Evolutionary conservation across 441 rosid genomes (phyloP), one percentile per base, ranked within the genome.

Genomic region (Kokia cookei): DNA sequence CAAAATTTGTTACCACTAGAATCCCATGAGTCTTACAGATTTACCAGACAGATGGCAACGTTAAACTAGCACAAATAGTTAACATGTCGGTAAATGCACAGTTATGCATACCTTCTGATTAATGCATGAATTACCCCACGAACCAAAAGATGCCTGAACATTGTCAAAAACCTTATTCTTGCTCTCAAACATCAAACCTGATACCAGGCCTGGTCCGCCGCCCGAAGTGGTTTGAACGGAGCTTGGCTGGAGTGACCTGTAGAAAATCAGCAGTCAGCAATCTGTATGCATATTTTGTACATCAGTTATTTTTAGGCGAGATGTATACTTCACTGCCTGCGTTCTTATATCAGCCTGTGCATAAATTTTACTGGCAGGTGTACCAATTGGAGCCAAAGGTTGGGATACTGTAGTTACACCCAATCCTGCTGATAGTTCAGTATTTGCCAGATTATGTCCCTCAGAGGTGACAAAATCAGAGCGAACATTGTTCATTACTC

Each of bases 371-470:
- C 77, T 59, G 10, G 95, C 84, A 74, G 84, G 94, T 72, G 91
- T 88, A 78, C 99, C 88, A 53, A 95, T 89, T 35, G 98, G 97
- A 72, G 90, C 91, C 84, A 96, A 79, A 47, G 78, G 84, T 75
- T 91, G 97, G 13, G 91, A 77, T 24, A 57, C 75, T 55, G 66
- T 51, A 35, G 81, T 75, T 40, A 84, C 15, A 78, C 51, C 84
- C 67, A 82, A 82, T 77, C 86, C 87, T 17, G 82, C 78, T 22
- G 93, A 82, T 17, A 68, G 75, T 80, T 84, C 88, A 42, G 66
- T 62, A 47, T 75, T 82, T 75, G 81, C 76, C 45, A 75, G 64
- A 57, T 82, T 84, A 71, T 57, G 78, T 68, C 83, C 85, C 60
- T 84, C 88, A 69, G 72, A 68, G 53, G 82, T 69, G 75, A 76